Percentiles rank a stretch among this genome's conserved stretches.
Conservation (phyloP, 305 asterid species). For the Fraxinus sp. region DNA sequence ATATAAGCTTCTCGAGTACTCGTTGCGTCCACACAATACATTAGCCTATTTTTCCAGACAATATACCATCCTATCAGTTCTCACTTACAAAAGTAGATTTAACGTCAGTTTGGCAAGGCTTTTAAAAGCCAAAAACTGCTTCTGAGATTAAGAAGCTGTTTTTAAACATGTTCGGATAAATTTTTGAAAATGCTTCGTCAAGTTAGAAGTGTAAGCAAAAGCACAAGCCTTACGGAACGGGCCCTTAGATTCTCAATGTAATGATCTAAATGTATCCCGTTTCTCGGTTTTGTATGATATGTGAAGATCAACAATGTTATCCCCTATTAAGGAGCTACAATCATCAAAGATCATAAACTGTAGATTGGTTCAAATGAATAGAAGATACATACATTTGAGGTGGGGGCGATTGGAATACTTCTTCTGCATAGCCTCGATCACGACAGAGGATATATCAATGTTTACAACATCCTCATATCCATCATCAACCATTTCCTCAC, state of each 20-base stretch:
- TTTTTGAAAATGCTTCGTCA: neutral
- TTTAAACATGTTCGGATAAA: neutral
- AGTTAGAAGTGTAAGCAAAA: neutral
- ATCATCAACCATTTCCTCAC: slow-evolving; percentile 65
- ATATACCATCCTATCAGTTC: neutral
- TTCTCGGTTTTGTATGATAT: neutral
- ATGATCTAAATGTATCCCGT: neutral
- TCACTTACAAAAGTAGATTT: neutral
- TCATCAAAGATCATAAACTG: neutral
- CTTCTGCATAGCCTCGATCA: slow-evolving; percentile 63
- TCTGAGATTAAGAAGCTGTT: neutral
- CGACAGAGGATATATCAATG: slow-evolving; percentile 67
- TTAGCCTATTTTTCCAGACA: neutral
- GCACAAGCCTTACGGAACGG: neutral
- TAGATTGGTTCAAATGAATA: neutral
- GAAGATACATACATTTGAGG: slow-evolving; percentile 68
- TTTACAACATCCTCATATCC: slow-evolving; percentile 59
- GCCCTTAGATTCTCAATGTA: neutral
- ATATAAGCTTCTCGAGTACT: neutral
- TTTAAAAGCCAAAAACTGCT: neutral
- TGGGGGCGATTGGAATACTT: slow-evolving; percentile 52
- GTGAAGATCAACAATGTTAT: neutral
- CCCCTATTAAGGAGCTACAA: neutral
- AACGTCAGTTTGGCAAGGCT: neutral
- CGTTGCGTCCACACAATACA: neutral